Base-by-base conservation (phyloP, 352 stramenopile genomes). In the Elongisporangium anandrum region DNA sequence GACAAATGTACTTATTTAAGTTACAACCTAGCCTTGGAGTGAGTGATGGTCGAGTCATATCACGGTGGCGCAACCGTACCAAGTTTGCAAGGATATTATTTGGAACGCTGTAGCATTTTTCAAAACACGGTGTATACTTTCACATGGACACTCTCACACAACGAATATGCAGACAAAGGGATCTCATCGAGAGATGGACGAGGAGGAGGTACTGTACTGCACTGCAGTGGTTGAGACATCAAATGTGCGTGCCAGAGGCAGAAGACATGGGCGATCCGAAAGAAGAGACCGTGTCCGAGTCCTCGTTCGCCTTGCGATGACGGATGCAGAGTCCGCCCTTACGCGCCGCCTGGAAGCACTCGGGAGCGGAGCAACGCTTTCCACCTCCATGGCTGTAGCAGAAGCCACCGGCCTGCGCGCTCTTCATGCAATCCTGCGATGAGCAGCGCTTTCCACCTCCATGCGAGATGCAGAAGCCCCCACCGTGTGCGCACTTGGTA, bases 311-410 rank as follows among this genome's bases (percentile, higher is more conserved):
- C 62, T 85, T 87, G 56, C 82, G 79, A 66, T 94, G 84, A 34
- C 80, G 69, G 54, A 94, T 94, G 72, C 84, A 94, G 39, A 84
- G 73, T n/a, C 84, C 84, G 13, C 81, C 77, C 54, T 90, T 90
- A 59, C 82, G 81, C 22, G 81, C 84, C 0, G 81, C 81, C 62
- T 91, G 84, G 58, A 90, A 90, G 59, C 84, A 94, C 60, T 90
- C 72, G 4, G 79, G 70, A 12, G 81, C 75, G 0, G 66, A 68
- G 54, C 84, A 94, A 41, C 84, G 84, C 65, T 94, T 92, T 22
- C 81, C 84, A 19, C 80, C 84, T 6, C 84, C 84, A 56, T 92
- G 84, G 51, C 78, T 90, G 68, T 92, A 92, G 66, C 84, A 94
- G 22, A 90, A 85, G 0, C 84, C 84, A 6, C 81, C 82, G 4